Evolutionary conservation across 768 basidiomycete genomes (phyloP).

Genomic region (Astraeus odoratus): DNA sequence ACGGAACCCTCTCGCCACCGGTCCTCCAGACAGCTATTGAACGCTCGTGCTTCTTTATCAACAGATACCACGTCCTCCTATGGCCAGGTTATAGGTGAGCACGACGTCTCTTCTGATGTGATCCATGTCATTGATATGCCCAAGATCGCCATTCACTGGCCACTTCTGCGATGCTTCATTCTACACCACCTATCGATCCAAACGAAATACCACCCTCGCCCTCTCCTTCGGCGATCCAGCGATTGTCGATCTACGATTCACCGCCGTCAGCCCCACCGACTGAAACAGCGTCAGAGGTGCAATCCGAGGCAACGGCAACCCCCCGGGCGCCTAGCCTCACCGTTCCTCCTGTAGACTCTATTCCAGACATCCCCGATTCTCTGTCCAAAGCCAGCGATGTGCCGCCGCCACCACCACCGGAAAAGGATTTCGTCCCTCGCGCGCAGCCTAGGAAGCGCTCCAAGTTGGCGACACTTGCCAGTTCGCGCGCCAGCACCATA

Average conservation of each 20-base stretch:
- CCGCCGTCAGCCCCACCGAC: slow-evolving; percentile 48
- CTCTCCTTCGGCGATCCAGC: slow-evolving; percentile 56
- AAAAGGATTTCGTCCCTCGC: slow-evolving; percentile 17
- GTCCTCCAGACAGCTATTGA: slow-evolving; percentile 36
- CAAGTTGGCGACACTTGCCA: slow-evolving; percentile 63
- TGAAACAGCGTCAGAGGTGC: slow-evolving; percentile 28
- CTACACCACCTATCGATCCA: slow-evolving; percentile 35
- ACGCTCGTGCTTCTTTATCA: slow-evolving; percentile 32
- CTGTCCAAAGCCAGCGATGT: slow-evolving; percentile 39
- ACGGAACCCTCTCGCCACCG: slow-evolving; percentile 51
- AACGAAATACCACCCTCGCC: slow-evolving; percentile 60
- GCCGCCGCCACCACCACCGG: slow-evolving; percentile 21
- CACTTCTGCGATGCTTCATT: slow-evolving; percentile 5
- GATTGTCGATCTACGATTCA: slow-evolving; percentile 51
- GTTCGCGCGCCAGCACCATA: slow-evolving; percentile 49
- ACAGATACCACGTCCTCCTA: slow-evolving; percentile 48
- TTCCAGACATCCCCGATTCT: slow-evolving; percentile 51
- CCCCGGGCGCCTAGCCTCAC: slow-evolving; percentile 37
- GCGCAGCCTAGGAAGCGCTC: slow-evolving; percentile 40
- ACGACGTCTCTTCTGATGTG: background rate
- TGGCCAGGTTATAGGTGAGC: slow-evolving; percentile 54
- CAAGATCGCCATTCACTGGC: slow-evolving; percentile 13
- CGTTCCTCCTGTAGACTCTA: slow-evolving; percentile 39
- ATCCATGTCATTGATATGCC: slow-evolving; percentile 4
- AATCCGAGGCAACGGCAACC: slow-evolving; percentile 24